phyloP scores from a whole-genome alignment of 176 grass and related monocot species.

The Calamus simplicifolius region DNA sequence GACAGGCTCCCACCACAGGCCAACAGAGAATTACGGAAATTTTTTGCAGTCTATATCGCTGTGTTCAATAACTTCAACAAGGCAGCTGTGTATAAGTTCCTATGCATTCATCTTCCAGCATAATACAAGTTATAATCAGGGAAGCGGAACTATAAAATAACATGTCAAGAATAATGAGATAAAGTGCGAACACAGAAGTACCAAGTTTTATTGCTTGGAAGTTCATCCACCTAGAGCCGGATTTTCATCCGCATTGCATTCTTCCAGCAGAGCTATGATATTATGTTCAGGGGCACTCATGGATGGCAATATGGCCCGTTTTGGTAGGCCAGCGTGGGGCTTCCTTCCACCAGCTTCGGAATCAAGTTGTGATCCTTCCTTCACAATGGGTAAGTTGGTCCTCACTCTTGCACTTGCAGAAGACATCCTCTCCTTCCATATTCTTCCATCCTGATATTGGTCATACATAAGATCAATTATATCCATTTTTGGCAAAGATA shows the following conservation, averaged over 20 bases:
- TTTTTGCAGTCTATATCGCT: too few relatives aligned
- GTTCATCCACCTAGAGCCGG: conserved; percentile 26
- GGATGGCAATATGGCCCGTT: conserved; percentile 54
- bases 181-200: neutral
- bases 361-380: conserved; percentile 64
- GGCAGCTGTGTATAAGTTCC: too few relatives aligned
- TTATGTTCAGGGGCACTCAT: conserved; percentile 53
- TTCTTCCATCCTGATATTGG: conserved; percentile 62
- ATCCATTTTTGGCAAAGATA: neutral
- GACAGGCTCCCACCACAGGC: too few relatives aligned
- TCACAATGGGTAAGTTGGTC: conserved; percentile 60
- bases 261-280: conserved; percentile 53
- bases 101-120: too few relatives aligned
- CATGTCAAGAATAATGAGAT: too few relatives aligned
- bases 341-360: conserved; percentile 43
- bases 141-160: too few relatives aligned
- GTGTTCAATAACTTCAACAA: too few relatives aligned
- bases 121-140: too few relatives aligned
- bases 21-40: too few relatives aligned
- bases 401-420: conserved; percentile 37
- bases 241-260: conserved; percentile 25
- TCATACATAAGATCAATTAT: conserved; percentile 4
- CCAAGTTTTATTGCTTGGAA: conserved; percentile 10
- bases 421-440: conserved; percentile 85
- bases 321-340: conserved; percentile 25